phyloP scores from a whole-genome alignment of 495 filamentous ascomycete genomes.

The Tetracladium setigerum region DNA sequence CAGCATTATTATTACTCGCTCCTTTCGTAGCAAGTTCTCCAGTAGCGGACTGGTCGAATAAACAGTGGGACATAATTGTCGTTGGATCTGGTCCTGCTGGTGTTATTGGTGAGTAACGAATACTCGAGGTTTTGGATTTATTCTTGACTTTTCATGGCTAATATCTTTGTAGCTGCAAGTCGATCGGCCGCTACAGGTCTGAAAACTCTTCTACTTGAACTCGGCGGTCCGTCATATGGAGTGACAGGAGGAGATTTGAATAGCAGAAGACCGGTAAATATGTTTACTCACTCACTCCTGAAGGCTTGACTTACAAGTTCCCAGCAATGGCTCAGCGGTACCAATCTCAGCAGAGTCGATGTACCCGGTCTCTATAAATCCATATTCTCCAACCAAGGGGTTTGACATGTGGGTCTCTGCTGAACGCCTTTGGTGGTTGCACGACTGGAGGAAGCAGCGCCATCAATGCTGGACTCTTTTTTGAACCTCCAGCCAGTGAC shows the following conservation, averaged over 20 bases:
- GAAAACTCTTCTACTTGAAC: conserved; percentile 25
- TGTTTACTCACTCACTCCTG: too few relatives aligned
- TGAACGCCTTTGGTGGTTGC: conserved; percentile 49
- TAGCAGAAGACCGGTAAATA: conserved; percentile 3
- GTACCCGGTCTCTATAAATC: conserved; percentile 50
- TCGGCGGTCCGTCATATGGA: conserved; percentile 26
- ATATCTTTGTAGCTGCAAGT: conserved; percentile 1
- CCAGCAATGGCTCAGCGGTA: conserved; percentile 44
- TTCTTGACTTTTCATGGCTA: not conserved
- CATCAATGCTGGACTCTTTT: conserved; percentile 35
- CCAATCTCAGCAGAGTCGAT: conserved; percentile 50
- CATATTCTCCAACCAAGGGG: conserved; percentile 33
- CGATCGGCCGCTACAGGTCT: conserved; percentile 15
- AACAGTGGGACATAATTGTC: conserved; percentile 25
- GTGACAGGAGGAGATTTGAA: conserved; percentile 22
- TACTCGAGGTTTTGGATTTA: not conserved
- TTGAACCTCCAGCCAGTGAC: conserved; percentile 46
- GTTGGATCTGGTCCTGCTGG: conserved; percentile 10
- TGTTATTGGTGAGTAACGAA: conserved; percentile 3
- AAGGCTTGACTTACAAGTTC: conserved; percentile 16
- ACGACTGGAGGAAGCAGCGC: conserved; percentile 48
- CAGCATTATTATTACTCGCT: too few relatives aligned
- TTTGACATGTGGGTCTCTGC: conserved; percentile 26
- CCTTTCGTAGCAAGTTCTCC: too few relatives aligned
- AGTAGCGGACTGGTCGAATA: conserved; percentile 17